Percentiles rank a stretch among this genome's conserved stretches.
Conservation (phyloP, 306 rosid genomes). For the Mucuna pruriens region DNA sequence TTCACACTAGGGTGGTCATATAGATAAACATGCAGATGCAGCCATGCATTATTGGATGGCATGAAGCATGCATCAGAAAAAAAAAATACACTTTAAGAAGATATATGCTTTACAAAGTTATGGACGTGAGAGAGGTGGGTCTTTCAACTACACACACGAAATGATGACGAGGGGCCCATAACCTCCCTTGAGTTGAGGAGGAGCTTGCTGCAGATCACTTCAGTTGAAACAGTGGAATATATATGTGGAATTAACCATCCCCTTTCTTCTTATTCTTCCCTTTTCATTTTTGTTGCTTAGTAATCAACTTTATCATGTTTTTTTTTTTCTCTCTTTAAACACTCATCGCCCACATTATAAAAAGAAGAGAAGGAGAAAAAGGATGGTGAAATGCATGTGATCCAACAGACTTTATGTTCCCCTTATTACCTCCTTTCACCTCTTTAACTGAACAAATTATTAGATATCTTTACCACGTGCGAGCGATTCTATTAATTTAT, state of each 20-base stretch:
- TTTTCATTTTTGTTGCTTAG: conserved; percentile 25
- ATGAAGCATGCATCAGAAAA: conserved; percentile 45
- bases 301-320: conserved; percentile 20
- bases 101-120: conserved; percentile 53
- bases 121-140: conserved; percentile 63
- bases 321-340: conserved; percentile 50
- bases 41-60: conserved; percentile 56
- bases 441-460: too few species aligned
- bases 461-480: too few species aligned
- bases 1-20: background rate
- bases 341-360: conserved; percentile 60
- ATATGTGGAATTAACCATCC: background rate
- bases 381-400: conserved; percentile 85
- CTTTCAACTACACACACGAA: conserved; percentile 57
- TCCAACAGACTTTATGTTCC: conserved; percentile 86
- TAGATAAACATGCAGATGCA: conserved; percentile 45
- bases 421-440: conserved; percentile 39
- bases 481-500: too few species aligned
- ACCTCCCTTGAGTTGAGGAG: conserved; percentile 71
- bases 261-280: conserved; percentile 15
- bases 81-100: conserved; percentile 59
- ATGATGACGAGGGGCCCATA: conserved; percentile 76
- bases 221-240: conserved; percentile 1
- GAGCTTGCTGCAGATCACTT: conserved; percentile 43
- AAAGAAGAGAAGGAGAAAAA: conserved; percentile 62